phyloP scores from a whole-genome alignment of 2,329 filamentous ascomycete genomes.

The Chlorencoelia australis region DNA sequence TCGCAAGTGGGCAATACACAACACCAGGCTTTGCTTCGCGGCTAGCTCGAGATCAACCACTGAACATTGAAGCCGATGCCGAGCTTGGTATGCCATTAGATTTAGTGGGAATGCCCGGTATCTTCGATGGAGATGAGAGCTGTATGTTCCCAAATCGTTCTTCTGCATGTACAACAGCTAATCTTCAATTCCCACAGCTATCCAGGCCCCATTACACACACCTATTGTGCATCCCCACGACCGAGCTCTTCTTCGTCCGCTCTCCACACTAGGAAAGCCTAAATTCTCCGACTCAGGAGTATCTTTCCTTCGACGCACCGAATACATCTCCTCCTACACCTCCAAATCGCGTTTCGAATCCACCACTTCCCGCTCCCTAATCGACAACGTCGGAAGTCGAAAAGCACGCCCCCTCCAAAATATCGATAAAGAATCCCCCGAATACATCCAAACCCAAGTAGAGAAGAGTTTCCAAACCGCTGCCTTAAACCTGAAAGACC shows the following conservation, averaged over 20 bases:
- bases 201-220: slow-evolving; percentile 64
- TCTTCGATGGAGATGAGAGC: slow-evolving; percentile 91
- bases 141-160: slow-evolving; percentile 46
- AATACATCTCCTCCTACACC: slow-evolving; percentile 70
- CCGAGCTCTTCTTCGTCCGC: slow-evolving; percentile 69
- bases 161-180: slow-evolving; percentile 11
- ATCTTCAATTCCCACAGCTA: slow-evolving; percentile 43
- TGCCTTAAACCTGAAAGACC: slow-evolving; percentile 43
- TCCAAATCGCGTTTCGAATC: slow-evolving; percentile 40
- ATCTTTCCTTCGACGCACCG: slow-evolving; percentile 89
- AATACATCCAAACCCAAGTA: slow-evolving; percentile 58
- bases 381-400: slow-evolving; percentile 29
- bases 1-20: slow-evolving; percentile 80
- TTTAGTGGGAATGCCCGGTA: slow-evolving; percentile 84
- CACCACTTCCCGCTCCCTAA: slow-evolving; percentile 42
- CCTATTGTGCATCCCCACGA: slow-evolving; percentile 74
- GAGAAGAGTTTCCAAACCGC: slow-evolving; percentile 50
- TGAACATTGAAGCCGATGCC: slow-evolving; percentile 95
- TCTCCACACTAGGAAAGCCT: slow-evolving; percentile 77
- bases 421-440: slow-evolving; percentile 49
- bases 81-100: slow-evolving; percentile 97
- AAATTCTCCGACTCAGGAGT: slow-evolving; percentile 68
- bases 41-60: slow-evolving; percentile 78
- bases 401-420: slow-evolving; percentile 36
- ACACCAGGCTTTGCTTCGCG: slow-evolving; percentile 82